These are phyloP conservation scores for Phascolomyces articulosus DNA, from an alignment of 371 early-diverging fungal species.

Conservation along the genomic window DNA sequence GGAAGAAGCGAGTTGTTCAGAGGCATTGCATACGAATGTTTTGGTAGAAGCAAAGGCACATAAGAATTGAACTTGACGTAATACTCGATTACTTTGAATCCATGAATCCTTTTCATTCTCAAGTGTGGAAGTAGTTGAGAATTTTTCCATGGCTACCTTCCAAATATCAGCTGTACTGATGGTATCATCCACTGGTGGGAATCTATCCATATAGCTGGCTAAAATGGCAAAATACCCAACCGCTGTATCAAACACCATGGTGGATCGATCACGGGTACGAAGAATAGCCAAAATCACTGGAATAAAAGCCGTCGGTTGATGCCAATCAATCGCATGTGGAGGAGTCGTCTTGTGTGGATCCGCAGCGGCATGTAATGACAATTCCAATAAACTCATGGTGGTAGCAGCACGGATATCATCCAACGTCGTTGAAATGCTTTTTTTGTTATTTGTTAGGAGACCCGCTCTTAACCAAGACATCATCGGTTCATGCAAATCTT, in stretches of 20 bases:
- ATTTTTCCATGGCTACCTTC: background rate
- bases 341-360: conserved; percentile 60
- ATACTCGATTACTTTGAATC: conserved; percentile 9
- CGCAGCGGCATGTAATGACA: conserved; percentile 50
- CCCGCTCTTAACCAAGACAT: conserved; percentile 45
- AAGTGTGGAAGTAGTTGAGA: background rate
- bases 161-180: conserved; percentile 7
- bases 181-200: conserved; percentile 27
- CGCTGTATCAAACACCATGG: conserved; percentile 25
- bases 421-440: background rate
- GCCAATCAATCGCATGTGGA: conserved; percentile 62
- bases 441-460: conserved; percentile 11
- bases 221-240: conserved; percentile 56
- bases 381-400: conserved; percentile 30
- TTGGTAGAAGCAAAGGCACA: conserved; percentile 10
- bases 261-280: conserved; percentile 5
- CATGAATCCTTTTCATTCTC: background rate
- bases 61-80: conserved; percentile 17
- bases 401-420: conserved; percentile 23
- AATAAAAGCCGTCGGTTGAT: conserved; percentile 53
- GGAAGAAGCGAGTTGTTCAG: conserved; percentile 1
- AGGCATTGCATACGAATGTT: conserved; percentile 10
- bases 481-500: conserved; percentile 45
- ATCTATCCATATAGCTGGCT: conserved; percentile 43
- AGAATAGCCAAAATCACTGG: conserved; percentile 33